Evolutionary conservation across 768 basidiomycete genomes (phyloP).

Genomic region (Pulveroboletus ravenelii): DNA sequence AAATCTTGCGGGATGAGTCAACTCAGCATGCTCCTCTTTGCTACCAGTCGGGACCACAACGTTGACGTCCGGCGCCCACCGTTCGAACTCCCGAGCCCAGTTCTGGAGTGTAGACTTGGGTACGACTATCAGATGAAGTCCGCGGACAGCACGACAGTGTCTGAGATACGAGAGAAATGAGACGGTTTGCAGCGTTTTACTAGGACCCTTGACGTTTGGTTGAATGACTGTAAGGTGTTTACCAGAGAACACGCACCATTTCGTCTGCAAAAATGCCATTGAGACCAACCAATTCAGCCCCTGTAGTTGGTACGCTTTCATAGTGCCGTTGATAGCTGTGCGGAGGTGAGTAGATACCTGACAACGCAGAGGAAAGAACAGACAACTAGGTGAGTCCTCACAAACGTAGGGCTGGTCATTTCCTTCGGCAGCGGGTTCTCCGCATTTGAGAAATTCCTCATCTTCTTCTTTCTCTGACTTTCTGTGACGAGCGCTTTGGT

Average conservation of each 20-base stretch:
- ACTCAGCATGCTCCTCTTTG: constrained; percentile 83
- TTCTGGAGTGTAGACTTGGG: constrained; percentile 99
- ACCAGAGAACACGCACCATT: constrained; percentile 51
- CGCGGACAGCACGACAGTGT: constrained; percentile 56
- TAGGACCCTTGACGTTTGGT: constrained; percentile 65
- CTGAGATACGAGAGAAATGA: constrained; percentile 95
- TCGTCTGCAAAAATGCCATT: constrained; percentile 98
- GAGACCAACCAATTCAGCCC: constrained; percentile 97
- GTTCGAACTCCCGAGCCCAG: constrained; percentile 89
- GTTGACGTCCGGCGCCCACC: constrained; percentile 88
- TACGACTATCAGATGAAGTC: constrained; percentile 93
- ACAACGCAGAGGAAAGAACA: constrained; percentile 10
- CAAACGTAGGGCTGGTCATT: constrained; percentile 92
- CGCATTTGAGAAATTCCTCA: constrained; percentile 87
- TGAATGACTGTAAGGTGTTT: background rate
- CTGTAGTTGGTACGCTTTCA: constrained; percentile 94
- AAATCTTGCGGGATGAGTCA: constrained; percentile 83
- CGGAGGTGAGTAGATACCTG: constrained; percentile 2
- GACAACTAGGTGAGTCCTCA: constrained; percentile 89
- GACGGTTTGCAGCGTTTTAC: constrained; percentile 97
- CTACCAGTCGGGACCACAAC: constrained; percentile 76
- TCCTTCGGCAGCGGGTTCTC: constrained; percentile 71
- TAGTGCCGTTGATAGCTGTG: constrained; percentile 79
- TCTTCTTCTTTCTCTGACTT: constrained; percentile 99
- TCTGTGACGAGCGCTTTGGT: constrained; percentile 74